Evolutionary conservation across 306 rosid genomes (phyloP), one percentile per base, ranked within the genome.

Genomic region (Vigna reflexopilosa): DNA sequence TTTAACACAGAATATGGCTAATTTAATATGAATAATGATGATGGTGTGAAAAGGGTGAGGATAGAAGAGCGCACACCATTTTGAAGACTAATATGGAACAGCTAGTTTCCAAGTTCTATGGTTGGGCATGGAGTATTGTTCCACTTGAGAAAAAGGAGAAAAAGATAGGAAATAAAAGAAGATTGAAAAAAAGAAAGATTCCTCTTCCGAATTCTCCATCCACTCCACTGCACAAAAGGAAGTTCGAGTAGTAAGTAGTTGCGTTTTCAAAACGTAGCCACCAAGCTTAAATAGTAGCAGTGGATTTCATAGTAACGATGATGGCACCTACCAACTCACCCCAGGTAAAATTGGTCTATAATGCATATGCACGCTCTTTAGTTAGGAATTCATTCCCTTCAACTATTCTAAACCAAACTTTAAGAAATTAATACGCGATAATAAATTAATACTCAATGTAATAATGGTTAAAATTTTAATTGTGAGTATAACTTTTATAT

Each of bases 101-200:
- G 75, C 87, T 79, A 70, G 80, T 80, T 86, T 76, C 83, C 86
- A 83, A 73, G 83, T 72, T 81, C 69, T 67, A 61, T 34, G 78
- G 62, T 6, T 10, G 50, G 10, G 50, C 67, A 69, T 52, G 51
- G 70, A 67, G 24, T 58, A 56, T 49, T 12, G 3, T n/a, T 34
- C 70, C 26, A 57, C 48, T 68, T 13, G 13, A 40, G 24, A 49
- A 71, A 30, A 62, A 28, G n/a, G 14, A 24, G 62, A 5, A 64
- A 64, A 70, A 34, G 1, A 16, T 51, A 71, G 61, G 14, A 2
- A 51, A 28, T 2, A 9, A 52, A 70, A 30, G 6, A 20, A 38
- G 62, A 30, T 28, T 6, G 9, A 65, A 72, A 28, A 19, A 26
- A 68, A 26, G 64, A 6, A 58, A 34, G 40, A 58, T 67, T 48